A percentile compares a stretch with the other conserved stretches of the same genome.
These are phyloP conservation scores for Candida endomychidarum DNA, from an alignment of 805 yeast species.

Conservation along the genomic window DNA sequence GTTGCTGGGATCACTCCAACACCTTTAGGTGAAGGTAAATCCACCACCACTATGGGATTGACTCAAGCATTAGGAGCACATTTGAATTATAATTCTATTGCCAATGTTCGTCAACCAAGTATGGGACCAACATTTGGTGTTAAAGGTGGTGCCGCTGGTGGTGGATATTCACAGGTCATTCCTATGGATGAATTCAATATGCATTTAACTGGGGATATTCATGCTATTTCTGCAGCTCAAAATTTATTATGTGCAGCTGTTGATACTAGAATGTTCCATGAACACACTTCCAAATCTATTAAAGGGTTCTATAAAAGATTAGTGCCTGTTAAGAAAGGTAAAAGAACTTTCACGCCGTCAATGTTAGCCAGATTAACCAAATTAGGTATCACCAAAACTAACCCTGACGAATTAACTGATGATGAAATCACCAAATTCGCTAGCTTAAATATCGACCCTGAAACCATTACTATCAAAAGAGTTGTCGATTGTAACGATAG, in stretches of 20 bases:
- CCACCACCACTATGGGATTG: slow-evolving; percentile 80
- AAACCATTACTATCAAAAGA: slow-evolving; percentile 85
- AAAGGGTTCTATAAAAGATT: slow-evolving; percentile 78
- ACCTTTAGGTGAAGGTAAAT: slow-evolving; percentile 83
- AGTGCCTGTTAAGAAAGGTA: slow-evolving; percentile 83
- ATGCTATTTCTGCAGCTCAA: slow-evolving; percentile 80
- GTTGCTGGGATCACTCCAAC: slow-evolving; percentile 88
- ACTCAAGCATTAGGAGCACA: slow-evolving; percentile 82
- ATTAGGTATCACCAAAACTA: slow-evolving; percentile 76
- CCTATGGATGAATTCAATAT: slow-evolving; percentile 88
- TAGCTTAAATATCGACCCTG: slow-evolving; percentile 85
- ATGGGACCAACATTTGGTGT: slow-evolving; percentile 90
- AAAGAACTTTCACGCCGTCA: slow-evolving; percentile 72
- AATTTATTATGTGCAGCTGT: slow-evolving; percentile 82
- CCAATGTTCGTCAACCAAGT: slow-evolving; percentile 83
- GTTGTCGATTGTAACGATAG: slow-evolving; percentile 95
- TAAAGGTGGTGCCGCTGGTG: slow-evolving; percentile 91
- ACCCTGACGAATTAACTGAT: slow-evolving; percentile 75
- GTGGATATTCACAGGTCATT: slow-evolving; percentile 83
- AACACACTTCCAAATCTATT: slow-evolving; percentile 73
- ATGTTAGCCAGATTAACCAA: slow-evolving; percentile 74
- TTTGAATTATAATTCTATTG: slow-evolving; percentile 64
- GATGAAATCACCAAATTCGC: slow-evolving; percentile 78
- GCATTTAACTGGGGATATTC: slow-evolving; percentile 86
- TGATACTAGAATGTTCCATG: slow-evolving; percentile 85